Conservation (phyloP, 768 basidiomycete species). For the Mycena indigotica region DNA sequence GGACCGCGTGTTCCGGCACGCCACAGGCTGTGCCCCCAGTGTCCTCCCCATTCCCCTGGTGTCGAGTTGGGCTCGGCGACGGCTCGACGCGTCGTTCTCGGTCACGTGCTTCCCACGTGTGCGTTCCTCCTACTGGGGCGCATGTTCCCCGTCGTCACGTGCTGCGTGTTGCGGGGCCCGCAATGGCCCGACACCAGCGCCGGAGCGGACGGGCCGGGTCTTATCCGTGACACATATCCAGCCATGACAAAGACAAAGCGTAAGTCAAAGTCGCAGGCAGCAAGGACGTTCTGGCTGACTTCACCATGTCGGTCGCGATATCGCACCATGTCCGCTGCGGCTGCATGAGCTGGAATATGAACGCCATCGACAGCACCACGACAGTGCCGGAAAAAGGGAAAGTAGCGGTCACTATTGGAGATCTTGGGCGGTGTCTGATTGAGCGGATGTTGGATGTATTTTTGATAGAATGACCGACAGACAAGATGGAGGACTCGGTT, state of each 20-base stretch:
- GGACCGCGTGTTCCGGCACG: too few species aligned
- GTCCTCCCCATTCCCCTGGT: too few species aligned
- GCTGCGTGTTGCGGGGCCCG: too few species aligned
- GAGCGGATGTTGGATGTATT: slow-evolving; percentile 1
- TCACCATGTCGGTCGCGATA: slow-evolving; percentile 23
- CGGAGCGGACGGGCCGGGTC: too few species aligned
- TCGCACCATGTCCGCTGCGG: slow-evolving; percentile 6
- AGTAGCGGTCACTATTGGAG: slow-evolving; percentile 26
- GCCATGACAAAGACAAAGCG: slow-evolving; percentile 33
- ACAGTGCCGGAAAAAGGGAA: slow-evolving; percentile 28
- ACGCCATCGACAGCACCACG: slow-evolving; percentile 31
- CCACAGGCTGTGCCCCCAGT: too few species aligned
- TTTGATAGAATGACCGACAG: background rate
- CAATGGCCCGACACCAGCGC: too few species aligned
- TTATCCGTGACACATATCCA: too few species aligned
- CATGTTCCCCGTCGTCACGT: too few species aligned
- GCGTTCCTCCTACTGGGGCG: too few species aligned
- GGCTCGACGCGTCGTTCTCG: too few species aligned
- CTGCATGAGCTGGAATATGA: slow-evolving; percentile 21
- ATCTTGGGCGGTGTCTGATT: slow-evolving; percentile 19
- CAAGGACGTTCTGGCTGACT: slow-evolving; percentile 37
- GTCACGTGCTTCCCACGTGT: too few species aligned
- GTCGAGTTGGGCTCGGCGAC: too few species aligned
- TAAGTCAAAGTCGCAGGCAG: slow-evolving; percentile 32
- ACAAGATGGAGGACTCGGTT: background rate